Conservation (phyloP, 371 early-diverging fungal species). For the Blakeslea trispora region DNA sequence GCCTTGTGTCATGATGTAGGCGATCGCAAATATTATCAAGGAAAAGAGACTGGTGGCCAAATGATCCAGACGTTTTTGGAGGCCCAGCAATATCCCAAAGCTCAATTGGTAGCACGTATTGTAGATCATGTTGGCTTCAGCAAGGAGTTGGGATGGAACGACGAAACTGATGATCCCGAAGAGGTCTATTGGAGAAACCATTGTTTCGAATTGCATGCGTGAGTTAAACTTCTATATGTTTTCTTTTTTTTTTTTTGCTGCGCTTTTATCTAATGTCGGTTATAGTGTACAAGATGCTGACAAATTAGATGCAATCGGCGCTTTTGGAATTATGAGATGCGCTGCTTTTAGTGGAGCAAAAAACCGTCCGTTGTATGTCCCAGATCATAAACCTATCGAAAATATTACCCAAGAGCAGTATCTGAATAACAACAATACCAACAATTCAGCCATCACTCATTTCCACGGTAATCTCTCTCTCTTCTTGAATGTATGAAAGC, state of each 20-base stretch:
- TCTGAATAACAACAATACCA: slow-evolving; percentile 42
- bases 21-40: slow-evolving; percentile 69
- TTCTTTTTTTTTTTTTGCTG: slow-evolving; percentile 8
- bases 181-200: slow-evolving; percentile 52
- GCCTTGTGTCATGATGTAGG: slow-evolving; percentile 80
- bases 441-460: slow-evolving; percentile 65
- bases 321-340: slow-evolving; percentile 76
- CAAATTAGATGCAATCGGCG: slow-evolving; percentile 82
- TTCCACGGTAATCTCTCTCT: slow-evolving; percentile 56
- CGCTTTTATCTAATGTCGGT: neutral
- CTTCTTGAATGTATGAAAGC: no score
- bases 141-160: slow-evolving; percentile 66
- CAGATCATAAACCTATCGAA: slow-evolving; percentile 44
- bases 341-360: slow-evolving; percentile 75
- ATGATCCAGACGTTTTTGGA: slow-evolving; percentile 51
- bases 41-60: slow-evolving; percentile 44
- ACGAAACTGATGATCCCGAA: slow-evolving; percentile 33
- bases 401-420: slow-evolving; percentile 63
- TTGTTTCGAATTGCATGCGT: slow-evolving; percentile 67
- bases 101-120: slow-evolving; percentile 56
- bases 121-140: slow-evolving; percentile 72
- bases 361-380: slow-evolving; percentile 61
- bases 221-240: slow-evolving; percentile 15
- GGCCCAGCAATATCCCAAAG: slow-evolving; percentile 33
- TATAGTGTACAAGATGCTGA: slow-evolving; percentile 81